These are phyloP conservation scores for Serendipita vermifera DNA, from an alignment of 768 basidiomycete genomes.

Conservation along the genomic window DNA sequence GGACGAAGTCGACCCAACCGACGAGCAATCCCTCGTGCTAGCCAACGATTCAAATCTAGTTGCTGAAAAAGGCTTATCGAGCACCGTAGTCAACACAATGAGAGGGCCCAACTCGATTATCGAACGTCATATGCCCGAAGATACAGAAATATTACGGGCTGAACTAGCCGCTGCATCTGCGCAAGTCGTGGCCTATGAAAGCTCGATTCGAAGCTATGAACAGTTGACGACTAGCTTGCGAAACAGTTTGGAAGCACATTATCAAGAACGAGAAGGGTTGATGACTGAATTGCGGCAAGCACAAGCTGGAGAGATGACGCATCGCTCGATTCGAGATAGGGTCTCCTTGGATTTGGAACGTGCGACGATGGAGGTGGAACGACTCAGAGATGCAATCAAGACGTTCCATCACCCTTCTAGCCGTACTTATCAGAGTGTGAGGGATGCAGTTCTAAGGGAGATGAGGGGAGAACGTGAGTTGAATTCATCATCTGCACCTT, in stretches of 20 bases:
- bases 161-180: neutral
- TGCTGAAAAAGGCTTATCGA: neutral
- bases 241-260: neutral
- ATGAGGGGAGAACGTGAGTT: neutral
- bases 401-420: neutral
- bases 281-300: neutral
- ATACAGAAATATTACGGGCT: neutral
- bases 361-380: neutral
- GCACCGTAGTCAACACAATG: neutral
- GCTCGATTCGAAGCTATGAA: conserved; percentile 1
- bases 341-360: neutral
- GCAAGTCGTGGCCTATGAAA: neutral
- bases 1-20: neutral
- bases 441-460: conserved; percentile 4
- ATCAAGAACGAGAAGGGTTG: neutral
- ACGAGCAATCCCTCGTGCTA: neutral
- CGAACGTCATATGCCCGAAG: neutral
- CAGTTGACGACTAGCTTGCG: neutral
- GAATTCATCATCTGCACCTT: too few relatives aligned
- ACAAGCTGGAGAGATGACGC: neutral
- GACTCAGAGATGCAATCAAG: neutral
- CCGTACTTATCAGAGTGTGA: neutral
- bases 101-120: neutral
- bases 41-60: neutral
- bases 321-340: neutral